Conservation (phyloP, 108 stramenopile genomes). For the Schizochytrium sp. region DNA sequence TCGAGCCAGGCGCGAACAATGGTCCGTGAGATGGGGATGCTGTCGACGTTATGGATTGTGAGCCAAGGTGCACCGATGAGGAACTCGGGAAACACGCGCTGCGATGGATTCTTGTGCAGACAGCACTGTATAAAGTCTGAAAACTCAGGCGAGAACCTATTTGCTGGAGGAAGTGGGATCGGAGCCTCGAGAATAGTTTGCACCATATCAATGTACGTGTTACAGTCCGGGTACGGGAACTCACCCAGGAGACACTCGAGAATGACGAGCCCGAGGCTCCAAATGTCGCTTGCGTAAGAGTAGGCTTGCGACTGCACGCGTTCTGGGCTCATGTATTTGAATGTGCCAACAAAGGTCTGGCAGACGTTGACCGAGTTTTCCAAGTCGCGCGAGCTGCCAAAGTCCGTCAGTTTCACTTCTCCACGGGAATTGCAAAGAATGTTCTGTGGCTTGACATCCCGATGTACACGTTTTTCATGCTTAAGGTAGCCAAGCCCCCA, state of each 20-base stretch:
- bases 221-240: slow-evolving; percentile 31
- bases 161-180: slow-evolving; percentile 28
- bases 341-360: slow-evolving; percentile 57
- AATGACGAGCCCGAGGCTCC: slow-evolving; percentile 45
- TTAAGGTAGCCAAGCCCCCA: slow-evolving; percentile 50
- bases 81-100: neutral
- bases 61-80: neutral
- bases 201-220: slow-evolving; percentile 40
- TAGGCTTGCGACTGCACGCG: slow-evolving; percentile 37
- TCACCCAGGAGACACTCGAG: slow-evolving; percentile 39
- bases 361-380: slow-evolving; percentile 45
- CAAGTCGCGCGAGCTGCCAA: slow-evolving; percentile 34
- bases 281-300: slow-evolving; percentile 40
- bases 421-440: slow-evolving; percentile 51
- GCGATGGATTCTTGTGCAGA: slow-evolving; percentile 39
- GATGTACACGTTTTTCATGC: slow-evolving; percentile 44
- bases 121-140: slow-evolving; percentile 29
- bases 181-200: slow-evolving; percentile 43
- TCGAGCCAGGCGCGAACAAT: neutral
- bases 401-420: slow-evolving; percentile 41
- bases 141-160: slow-evolving; percentile 30
- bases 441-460: slow-evolving; percentile 54
- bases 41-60: neutral
- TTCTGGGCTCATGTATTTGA: slow-evolving; percentile 60
- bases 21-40: neutral